These are phyloP conservation scores for Colletotrichum sp. DNA, from an alignment of 2,329 filamentous ascomycete genomes.

Conservation along the genomic window DNA sequence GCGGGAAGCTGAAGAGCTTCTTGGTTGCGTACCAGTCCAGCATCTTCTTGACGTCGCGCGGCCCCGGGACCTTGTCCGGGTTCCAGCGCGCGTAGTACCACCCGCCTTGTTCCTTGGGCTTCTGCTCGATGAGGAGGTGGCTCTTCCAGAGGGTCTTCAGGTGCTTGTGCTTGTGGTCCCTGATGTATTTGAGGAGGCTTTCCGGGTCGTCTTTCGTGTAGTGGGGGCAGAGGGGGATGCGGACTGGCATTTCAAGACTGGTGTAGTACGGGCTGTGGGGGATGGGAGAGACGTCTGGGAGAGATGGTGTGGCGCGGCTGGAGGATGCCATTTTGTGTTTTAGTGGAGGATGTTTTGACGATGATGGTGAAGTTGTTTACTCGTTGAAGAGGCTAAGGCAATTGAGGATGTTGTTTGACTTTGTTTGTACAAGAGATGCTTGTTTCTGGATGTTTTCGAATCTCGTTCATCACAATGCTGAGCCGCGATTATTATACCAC, in stretches of 20 bases:
- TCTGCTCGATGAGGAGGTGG: background rate
- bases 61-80: background rate
- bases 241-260: background rate
- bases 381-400: no score
- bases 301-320: background rate
- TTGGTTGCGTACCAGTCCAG: background rate
- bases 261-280: accelerated
- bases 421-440: background rate
- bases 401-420: background rate
- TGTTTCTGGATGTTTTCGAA: background rate
- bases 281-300: background rate
- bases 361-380: no score
- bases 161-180: background rate
- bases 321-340: background rate
- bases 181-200: background rate
- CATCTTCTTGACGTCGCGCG: background rate
- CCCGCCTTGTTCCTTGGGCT: background rate
- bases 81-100: background rate
- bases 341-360: background rate
- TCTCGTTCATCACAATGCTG: background rate
- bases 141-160: background rate
- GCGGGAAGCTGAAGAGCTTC: background rate
- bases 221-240: background rate
- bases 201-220: background rate
- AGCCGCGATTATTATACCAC: background rate